Evolutionary conservation across 768 basidiomycete species (phyloP).

Genomic region (Phaffia australis): DNA sequence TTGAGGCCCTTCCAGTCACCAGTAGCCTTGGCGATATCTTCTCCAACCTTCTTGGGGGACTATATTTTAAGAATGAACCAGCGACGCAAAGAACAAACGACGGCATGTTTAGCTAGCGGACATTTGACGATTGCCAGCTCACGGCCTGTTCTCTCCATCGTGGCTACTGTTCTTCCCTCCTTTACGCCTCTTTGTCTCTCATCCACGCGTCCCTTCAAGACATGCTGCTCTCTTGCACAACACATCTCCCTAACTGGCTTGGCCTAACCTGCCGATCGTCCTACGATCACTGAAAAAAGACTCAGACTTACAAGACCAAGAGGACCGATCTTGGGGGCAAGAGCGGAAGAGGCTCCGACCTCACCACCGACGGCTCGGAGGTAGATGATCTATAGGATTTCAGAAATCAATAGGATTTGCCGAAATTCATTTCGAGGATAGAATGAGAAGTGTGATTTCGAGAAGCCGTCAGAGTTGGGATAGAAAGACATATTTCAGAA

Average conservation of each 20-base stretch:
- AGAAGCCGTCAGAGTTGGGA: not conserved
- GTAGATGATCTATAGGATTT: conserved; percentile 62
- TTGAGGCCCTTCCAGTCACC: conserved; percentile 98
- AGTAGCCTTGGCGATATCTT: conserved; percentile 99
- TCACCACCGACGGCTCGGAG: conserved; percentile 97
- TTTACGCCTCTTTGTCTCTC: not conserved
- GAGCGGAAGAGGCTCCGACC: conserved; percentile 94
- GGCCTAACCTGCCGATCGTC: not conserved
- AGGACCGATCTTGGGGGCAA: conserved; percentile 99
- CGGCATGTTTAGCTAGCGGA: too few relatives aligned
- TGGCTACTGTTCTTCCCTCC: too few relatives aligned
- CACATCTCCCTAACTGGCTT: not conserved
- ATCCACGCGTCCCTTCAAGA: too few relatives aligned
- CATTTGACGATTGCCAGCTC: too few relatives aligned
- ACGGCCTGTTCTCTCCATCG: too few relatives aligned
- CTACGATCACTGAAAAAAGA: not conserved
- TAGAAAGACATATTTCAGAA: not conserved
- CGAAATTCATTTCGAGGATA: not conserved
- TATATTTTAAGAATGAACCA: conserved; percentile 34
- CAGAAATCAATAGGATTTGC: not conserved
- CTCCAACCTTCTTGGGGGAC: conserved; percentile 99
- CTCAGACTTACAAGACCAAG: conserved; percentile 75
- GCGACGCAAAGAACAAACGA: not conserved
- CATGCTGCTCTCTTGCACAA: not conserved
- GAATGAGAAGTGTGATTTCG: not conserved